Evolutionary conservation across 257 asterid species (phyloP), one percentile per base, ranked within the genome.

Genomic region (Buddleja alternifolia): DNA sequence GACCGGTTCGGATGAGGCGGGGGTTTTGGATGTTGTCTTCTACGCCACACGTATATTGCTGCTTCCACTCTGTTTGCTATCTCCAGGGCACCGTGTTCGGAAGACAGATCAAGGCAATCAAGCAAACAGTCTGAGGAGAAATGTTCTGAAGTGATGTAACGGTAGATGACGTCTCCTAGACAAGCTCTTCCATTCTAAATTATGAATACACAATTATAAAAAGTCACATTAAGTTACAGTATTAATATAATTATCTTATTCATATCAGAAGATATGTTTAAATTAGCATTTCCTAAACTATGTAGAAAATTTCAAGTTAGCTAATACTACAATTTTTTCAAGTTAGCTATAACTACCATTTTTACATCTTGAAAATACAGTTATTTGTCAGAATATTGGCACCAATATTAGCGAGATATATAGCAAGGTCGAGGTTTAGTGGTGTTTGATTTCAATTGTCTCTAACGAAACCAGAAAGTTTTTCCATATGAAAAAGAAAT

Each of bases 21-120:
- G 23, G 82, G 78, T 66, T 75, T 81, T 1, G 74, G 79, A 66
- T 84, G 91, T 4, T 79, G 75, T 10, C 83, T 79, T 67, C 88
- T 79, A 10, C 90, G 85, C 97, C 97, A 93, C 52, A 85, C 85
- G 9, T 84, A 77, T 20, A 81, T 81, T 11, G 94, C 84, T 66
- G 95, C 93, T 86, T 92, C 97, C 51, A 84, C 83, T 10, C 89
- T 82, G 72, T 92, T 89, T 57, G 93, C 97, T 68, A 87, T 77
- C 70, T 92, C 97, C 51, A 89, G 48, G 39, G 96, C 86, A 48
- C 77, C 70, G 29, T 84, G 91, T 62, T 92, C 95, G 1, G 92
- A 83, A 6, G 97, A 82, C 34, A 89, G 72, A 67, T 92, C 97
- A 5, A 87, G 86, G 71, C 93, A 89, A 78, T 92, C 96, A 16